Conservation (phyloP, 169 alveolate genomes). For the Perkinsus marinus region DNA sequence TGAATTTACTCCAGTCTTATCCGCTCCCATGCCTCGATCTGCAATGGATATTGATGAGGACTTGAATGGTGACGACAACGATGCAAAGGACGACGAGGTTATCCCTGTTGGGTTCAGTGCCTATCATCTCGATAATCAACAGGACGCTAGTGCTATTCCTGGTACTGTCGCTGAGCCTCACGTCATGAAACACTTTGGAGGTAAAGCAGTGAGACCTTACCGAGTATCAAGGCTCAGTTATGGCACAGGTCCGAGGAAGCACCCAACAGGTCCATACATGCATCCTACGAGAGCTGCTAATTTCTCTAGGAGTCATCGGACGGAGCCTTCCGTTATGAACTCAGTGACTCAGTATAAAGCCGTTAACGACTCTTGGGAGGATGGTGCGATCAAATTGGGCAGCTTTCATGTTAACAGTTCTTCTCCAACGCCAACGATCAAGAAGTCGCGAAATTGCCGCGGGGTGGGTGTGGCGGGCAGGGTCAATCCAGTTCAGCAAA, state of each 20-base stretch:
- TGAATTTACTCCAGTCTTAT: not conserved
- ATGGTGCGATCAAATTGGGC: not conserved
- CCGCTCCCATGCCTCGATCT: not conserved
- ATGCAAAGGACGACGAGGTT: not conserved
- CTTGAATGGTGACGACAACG: not conserved
- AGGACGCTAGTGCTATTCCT: not conserved
- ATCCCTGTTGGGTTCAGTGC: not conserved
- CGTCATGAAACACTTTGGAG: not conserved
- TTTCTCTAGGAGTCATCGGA: not conserved
- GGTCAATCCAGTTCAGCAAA: no score
- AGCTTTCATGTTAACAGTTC: not conserved
- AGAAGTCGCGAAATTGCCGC: not conserved
- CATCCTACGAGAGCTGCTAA: not conserved
- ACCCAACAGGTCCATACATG: not conserved
- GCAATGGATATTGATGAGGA: not conserved
- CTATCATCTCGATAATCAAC: not conserved
- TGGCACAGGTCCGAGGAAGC: not conserved
- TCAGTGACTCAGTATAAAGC: no score
- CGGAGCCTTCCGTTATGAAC: not conserved
- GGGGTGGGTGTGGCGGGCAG: not conserved
- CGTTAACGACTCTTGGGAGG: not conserved
- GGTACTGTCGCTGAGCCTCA: not conserved
- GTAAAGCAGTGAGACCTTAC: not conserved
- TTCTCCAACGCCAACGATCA: not conserved
- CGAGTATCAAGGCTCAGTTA: not conserved